Evolutionary conservation across 2,329 filamentous ascomycete species (phyloP), one percentile per base, ranked within the genome.

Genomic region (Rugonectria rugulosa): DNA sequence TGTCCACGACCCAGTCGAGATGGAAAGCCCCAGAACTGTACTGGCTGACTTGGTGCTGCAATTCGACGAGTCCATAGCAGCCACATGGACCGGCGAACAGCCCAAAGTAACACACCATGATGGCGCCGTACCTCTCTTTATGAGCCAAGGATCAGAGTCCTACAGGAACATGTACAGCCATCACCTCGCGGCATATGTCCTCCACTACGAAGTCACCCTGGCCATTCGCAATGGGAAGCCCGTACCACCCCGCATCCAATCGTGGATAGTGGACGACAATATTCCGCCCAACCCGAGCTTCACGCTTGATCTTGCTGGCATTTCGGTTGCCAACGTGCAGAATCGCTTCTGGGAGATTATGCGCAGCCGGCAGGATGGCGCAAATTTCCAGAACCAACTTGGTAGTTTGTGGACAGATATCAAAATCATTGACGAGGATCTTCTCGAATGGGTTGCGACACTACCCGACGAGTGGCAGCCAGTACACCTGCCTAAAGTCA

Each of bases 31-130:
- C 15, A 15, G 47, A 12, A 59, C 56, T 6, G 36, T 50, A 7
- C 11, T 59, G 4, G 56, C 56, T 1, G 47, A 38, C 10, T 47
- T 59, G 2, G 47, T 53, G 10, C 53, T 59, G 6, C 52, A 59
- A 11, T 59, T 56, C 44, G 43, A 59, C 21, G 56, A 59, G 27
- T 45, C 51, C 12, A 23, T 59, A 5, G 40, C 54, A 7, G 56
- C 52, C 3, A 37, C 36, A 17, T 51, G 44, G 19, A 26, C 32
- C n/a, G 46, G 40, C 5, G 31, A 20, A 9, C 34, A 40, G n/a
- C 45, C 53, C 1, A 32, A 41, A 14, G 14, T 24, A 0, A 48
- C 44, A 29, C 56, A 59, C n/a, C 47, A 59, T 12, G 38, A 56
- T 6, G 56, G 56, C 3, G 56, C 56, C 1, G 38, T 59, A 3